Evolutionary conservation across 2,329 filamentous ascomycete genomes (phyloP).

Genomic region (Trichoderma sp.): DNA sequence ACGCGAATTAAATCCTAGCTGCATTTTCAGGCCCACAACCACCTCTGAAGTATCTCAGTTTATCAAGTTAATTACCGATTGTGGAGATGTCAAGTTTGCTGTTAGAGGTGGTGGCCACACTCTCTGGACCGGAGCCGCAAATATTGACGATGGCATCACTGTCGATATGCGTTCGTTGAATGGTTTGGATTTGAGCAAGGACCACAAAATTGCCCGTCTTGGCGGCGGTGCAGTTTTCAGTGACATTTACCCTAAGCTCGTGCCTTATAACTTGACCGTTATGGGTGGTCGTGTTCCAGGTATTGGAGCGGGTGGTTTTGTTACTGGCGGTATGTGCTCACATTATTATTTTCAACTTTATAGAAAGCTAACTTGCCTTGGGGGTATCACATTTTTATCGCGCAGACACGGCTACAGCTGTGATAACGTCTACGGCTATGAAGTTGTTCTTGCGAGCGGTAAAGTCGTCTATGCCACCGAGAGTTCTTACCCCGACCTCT

Average conservation of each 20-base stretch:
- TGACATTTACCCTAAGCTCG: constrained; percentile 40
- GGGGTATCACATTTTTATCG: constrained; percentile 32
- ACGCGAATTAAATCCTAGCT: neutral
- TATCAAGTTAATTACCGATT: neutral
- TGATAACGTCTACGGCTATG: constrained; percentile 40
- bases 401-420: constrained; percentile 41
- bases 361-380: constrained; percentile 23
- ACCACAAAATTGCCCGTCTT: constrained; percentile 36
- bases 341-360: neutral
- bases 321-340: constrained; percentile 35
- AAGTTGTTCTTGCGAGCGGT: constrained; percentile 42
- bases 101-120: constrained; percentile 48
- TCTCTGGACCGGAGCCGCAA: constrained; percentile 43
- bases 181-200: constrained; percentile 32
- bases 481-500: constrained; percentile 41
- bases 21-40: neutral
- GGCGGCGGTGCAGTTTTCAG: constrained; percentile 43
- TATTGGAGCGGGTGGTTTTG: constrained; percentile 38
- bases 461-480: constrained; percentile 40
- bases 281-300: constrained; percentile 42
- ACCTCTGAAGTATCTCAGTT: neutral
- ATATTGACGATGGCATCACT: constrained; percentile 37
- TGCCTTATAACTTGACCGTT: constrained; percentile 35
- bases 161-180: constrained; percentile 42
- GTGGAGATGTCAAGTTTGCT: constrained; percentile 29